phyloP scores from a whole-genome alignment of 148 eudicot species.

The Chenopodium formosanum region DNA sequence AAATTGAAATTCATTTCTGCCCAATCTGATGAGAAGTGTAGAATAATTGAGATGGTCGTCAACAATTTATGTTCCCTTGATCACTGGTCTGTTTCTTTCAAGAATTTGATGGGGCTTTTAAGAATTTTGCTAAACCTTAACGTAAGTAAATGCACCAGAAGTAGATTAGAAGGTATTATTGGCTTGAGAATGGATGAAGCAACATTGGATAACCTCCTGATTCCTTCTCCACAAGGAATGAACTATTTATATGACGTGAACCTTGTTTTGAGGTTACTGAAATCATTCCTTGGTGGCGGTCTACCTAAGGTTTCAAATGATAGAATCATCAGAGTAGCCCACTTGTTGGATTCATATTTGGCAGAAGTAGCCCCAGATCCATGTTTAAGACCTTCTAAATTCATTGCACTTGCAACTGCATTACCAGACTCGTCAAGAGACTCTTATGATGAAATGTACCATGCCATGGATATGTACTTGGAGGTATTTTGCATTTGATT shows the following conservation, averaged over 20 bases:
- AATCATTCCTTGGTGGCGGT: conserved; percentile 35
- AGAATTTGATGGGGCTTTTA: conserved; percentile 53
- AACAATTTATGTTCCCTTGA: conserved; percentile 47
- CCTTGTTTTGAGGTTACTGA: conserved; percentile 60
- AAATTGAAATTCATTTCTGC: conserved; percentile 44
- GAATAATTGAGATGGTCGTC: conserved; percentile 47
- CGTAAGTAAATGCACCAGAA: conserved; percentile 33
- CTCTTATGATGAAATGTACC: conserved; percentile 62
- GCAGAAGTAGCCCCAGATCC: conserved; percentile 91
- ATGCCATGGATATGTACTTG: conserved; percentile 65
- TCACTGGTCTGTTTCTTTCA: conserved; percentile 38
- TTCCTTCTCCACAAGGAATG: conserved; percentile 53
- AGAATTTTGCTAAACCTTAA: conserved; percentile 37
- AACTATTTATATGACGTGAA: conserved; percentile 61
- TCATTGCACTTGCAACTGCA: conserved; percentile 49
- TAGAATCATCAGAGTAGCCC: conserved; percentile 49
- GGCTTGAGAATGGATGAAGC: conserved; percentile 67
- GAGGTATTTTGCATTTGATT: conserved; percentile 47
- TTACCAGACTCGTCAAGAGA: conserved; percentile 73
- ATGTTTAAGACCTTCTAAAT: conserved; percentile 57
- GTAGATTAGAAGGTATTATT: conserved; percentile 56
- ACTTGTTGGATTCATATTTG: conserved; percentile 56
- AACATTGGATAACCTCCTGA: conserved; percentile 60
- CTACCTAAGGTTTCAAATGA: conserved; percentile 24
- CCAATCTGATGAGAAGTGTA: conserved; percentile 39